Base-by-base conservation (phyloP, 2,329 filamentous ascomycete species). In the Phialemoniopsis sp. region DNA sequence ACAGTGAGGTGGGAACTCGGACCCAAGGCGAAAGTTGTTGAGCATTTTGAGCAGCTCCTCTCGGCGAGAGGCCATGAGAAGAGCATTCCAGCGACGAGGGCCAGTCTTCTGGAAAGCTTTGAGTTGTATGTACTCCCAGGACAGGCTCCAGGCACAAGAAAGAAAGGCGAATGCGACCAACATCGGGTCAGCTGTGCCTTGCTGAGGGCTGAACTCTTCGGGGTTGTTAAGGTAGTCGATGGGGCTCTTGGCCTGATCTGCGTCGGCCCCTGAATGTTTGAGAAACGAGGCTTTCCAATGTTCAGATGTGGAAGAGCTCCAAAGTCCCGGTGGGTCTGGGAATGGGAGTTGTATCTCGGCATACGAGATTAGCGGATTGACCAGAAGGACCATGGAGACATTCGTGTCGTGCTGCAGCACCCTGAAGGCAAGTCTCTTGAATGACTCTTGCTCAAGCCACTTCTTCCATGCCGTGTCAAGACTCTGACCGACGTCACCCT, bases 81-180 rank as follows among this genome's bases (percentile, higher is more conserved):
- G 41, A 1, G 48, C 41, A 8, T 55, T 58, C 54, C 55, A 60
- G 2, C 51, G 47, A 0, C 52, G 45, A 3, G 53, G 47, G 3
- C 43, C 45, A 5, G 45, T 36, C 5, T 48, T 38, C 7, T 58
- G 48, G 0, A 61, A 32, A 6, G 51, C 47, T 1, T 42, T 50
- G 5, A 60, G 34, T 12, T 61, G 57, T 3, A 56, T 48, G 36
- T 50, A 54, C 19, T 61, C 57, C 54, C 55, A 58, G 3, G 46
- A 42, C 29, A 60, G 38, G 5, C 44, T 41, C 57, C 58, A 62
- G 2, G 39, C 34, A 19, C 46, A 50, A 4, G 52, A 45, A 8
- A 57, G 46, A 8, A 51, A 43, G 0, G 52, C 41, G 5, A 47
- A 26, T 10, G 21, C 21, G 21, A 26, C 6, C 6, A 6, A 26